Percentiles rank a stretch among this genome's conserved stretches.
These are phyloP conservation scores for Fistulinella staudtii DNA, from an alignment of 1,284 basidiomycete genomes.

Conservation along the genomic window DNA sequence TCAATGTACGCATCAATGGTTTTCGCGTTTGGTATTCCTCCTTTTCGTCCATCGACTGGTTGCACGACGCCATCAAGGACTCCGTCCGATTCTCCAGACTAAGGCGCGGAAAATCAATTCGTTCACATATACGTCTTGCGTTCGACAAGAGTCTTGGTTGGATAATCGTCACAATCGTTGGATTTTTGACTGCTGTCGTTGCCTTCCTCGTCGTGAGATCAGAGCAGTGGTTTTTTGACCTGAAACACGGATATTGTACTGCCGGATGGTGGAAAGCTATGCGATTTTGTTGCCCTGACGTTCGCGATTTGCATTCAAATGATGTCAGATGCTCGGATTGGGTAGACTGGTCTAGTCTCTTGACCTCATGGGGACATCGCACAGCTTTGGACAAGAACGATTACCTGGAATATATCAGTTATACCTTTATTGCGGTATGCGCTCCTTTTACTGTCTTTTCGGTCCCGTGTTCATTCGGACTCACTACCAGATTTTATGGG, in stretches of 20 bases:
- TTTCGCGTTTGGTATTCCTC: constrained; percentile 91
- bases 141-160: constrained; percentile 87
- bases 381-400: constrained; percentile 30
- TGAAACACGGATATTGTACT: constrained; percentile 88
- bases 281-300: constrained; percentile 72
- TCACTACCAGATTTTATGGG: constrained; percentile 58
- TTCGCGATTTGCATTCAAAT: constrained; percentile 29
- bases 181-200: constrained; percentile 77
- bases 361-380: constrained; percentile 30
- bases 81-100: constrained; percentile 74
- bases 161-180: constrained; percentile 86
- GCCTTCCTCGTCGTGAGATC: constrained; percentile 86
- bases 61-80: constrained; percentile 92
- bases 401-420: constrained; percentile 66
- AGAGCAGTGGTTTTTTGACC: constrained; percentile 91
- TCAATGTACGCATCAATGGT: constrained; percentile 74
- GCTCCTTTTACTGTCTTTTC: constrained; percentile 23
- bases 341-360: constrained; percentile 67
- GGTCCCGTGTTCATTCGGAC: background rate
- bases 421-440: constrained; percentile 72
- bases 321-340: constrained; percentile 63
- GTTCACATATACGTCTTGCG: constrained; percentile 66
- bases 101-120: constrained; percentile 61
- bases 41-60: constrained; percentile 84
- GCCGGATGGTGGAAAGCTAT: constrained; percentile 71